Base-by-base conservation (phyloP, 257 asterid species). In the Verbena officinalis region DNA sequence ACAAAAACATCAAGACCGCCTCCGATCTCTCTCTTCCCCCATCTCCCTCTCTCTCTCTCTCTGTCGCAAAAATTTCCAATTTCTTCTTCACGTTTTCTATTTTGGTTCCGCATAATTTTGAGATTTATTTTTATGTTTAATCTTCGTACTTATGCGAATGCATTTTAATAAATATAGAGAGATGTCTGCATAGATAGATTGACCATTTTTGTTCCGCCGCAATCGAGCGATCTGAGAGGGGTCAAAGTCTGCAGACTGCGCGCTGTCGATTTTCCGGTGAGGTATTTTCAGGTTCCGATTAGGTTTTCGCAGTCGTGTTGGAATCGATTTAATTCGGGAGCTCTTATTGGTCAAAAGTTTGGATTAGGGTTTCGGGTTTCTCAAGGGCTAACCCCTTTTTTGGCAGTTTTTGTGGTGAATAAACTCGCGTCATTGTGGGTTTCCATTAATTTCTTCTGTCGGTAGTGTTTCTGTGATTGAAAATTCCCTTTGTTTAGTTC, bases 291-390 rank as follows among this genome's bases (percentile, higher is more conserved):
- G 55, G 36, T 80, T 67, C 74, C 56, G 54, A 53, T 59, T 63
- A 27, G 39, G 69, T 31, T 70, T 79, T 27, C 24, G 39, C 51
- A 16, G 39, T 23, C 64, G 82, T 68, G 42, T 62, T 70, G 64
- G 69, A 67, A 65, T 74, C 65, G 44, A 50, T 51, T 72, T 16
- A 15, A 59, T 42, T 45, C 59, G 59, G 59, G 20, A 55, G 67
- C 59, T 70, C 66, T 67, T 27, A 34, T 33, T 58, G 19, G 30
- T 69, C 22, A 55, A 62, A 48, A 48, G 42, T 40, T 64, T 55
- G 72, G 72, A 66, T 70, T 89, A 87, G 95, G 95, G 95, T 81
- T 86, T 89, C 69, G 79, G 63, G 43, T 54, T 60, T 17, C 16
- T 24, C 13, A 10, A 73, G 67, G 56, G 59, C 67, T 59, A 39